Percentiles rank a stretch among this genome's conserved stretches.
Evolutionary conservation across 441 rosid genomes (phyloP).

Genomic region (Dalechampia spathulata): DNA sequence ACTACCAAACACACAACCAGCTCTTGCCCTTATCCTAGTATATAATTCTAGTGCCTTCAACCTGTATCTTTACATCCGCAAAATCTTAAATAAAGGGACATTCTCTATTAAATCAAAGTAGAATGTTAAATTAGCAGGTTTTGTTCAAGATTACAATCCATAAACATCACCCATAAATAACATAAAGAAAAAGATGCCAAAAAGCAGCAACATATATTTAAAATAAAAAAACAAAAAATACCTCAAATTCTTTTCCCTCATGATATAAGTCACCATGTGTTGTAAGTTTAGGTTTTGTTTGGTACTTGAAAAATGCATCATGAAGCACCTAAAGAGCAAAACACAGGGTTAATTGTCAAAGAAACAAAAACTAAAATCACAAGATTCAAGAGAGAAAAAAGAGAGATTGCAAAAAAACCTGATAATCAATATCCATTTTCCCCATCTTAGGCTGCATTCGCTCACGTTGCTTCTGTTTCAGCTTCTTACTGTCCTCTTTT

Average conservation of each 20-base stretch:
- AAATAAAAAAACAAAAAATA: slow-evolving; percentile 17
- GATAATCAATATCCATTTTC: slow-evolving; percentile 99
- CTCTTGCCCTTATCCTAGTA: too few relatives aligned
- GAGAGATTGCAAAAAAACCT: slow-evolving; percentile 37
- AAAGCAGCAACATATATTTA: too few relatives aligned
- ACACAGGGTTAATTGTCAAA: background rate
- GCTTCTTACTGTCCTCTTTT: slow-evolving; percentile 93
- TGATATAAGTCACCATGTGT: slow-evolving; percentile 91
- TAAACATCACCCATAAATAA: background rate
- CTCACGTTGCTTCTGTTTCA: slow-evolving; percentile 98
- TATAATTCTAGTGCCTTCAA: too few relatives aligned
- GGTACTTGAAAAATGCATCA: slow-evolving; percentile 98
- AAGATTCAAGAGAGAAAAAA: slow-evolving; percentile 1
- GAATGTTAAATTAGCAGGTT: too few relatives aligned
- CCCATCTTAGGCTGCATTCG: slow-evolving; percentile 99
- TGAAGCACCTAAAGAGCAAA: slow-evolving; percentile 72
- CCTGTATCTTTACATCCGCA: too few relatives aligned
- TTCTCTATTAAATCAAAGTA: too few relatives aligned
- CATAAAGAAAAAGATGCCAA: too few relatives aligned
- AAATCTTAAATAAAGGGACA: too few relatives aligned
- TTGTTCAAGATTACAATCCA: background rate
- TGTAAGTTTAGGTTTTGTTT: slow-evolving; percentile 94
- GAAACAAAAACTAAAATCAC: background rate
- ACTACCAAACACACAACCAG: too few relatives aligned
- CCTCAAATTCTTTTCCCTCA: slow-evolving; percentile 99